phyloP scores from a whole-genome alignment of 805 yeast genomes.

The Gaillardinia entomophila region DNA sequence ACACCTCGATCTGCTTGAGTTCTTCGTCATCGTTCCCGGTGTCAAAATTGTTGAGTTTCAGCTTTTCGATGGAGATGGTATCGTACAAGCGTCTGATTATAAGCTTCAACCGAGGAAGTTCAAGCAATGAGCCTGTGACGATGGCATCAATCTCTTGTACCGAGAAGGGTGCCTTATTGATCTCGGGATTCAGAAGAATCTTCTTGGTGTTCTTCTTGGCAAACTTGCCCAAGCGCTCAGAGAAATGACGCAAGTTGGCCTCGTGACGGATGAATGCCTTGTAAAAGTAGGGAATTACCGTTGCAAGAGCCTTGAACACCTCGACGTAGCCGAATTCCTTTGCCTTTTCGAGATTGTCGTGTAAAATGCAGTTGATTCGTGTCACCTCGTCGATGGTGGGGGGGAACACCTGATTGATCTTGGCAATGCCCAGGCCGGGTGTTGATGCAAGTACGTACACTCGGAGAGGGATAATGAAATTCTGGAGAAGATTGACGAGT shows the following conservation, averaged over 20 bases:
- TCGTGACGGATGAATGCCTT: constrained; percentile 92
- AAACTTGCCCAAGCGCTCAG: constrained; percentile 43
- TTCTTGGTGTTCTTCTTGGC: constrained; percentile 19
- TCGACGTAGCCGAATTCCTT: constrained; percentile 67
- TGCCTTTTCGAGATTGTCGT: constrained; percentile 69
- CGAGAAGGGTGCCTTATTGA: constrained; percentile 25
- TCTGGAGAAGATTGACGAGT: constrained; percentile 70
- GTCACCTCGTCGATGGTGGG: constrained; percentile 95
- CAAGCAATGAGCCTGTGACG: constrained; percentile 59
- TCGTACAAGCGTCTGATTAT: constrained; percentile 57
- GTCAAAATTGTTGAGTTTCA: constrained; percentile 12
- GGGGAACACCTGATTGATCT: constrained; percentile 77
- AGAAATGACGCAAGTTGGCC: constrained; percentile 75
- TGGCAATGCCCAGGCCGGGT: constrained; percentile 50
- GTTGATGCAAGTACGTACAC: constrained; percentile 57
- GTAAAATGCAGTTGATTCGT: constrained; percentile 77
- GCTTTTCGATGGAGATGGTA: constrained; percentile 40
- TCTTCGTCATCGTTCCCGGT: constrained; percentile 16
- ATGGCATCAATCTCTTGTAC: constrained; percentile 34
- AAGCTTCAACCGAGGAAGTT: constrained; percentile 64
- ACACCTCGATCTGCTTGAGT: constrained; percentile 24
- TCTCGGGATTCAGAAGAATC: constrained; percentile 20
- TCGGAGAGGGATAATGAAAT: constrained; percentile 73
- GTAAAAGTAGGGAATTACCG: constrained; percentile 83
- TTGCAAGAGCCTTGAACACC: constrained; percentile 72